Conservation (phyloP, 305 asterid genomes). For the Rubia occidens region DNA sequence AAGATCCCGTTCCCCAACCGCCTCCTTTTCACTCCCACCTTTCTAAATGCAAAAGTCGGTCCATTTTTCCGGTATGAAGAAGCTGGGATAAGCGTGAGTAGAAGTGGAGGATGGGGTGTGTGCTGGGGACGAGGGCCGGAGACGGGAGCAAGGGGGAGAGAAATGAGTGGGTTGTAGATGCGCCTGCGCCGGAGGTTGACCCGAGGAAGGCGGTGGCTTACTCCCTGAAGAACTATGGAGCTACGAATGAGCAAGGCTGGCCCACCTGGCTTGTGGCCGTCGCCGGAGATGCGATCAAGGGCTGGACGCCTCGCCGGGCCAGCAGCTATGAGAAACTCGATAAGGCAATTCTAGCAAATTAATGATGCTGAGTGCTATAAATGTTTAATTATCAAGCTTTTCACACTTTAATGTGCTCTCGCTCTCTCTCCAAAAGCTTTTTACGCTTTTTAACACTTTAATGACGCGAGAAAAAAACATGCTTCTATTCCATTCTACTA, state of each 20-base stretch:
- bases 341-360: conserved; percentile 35
- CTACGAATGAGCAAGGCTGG: conserved; percentile 51
- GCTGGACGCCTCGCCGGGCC: conserved; percentile 92
- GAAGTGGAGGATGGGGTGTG: conserved; percentile 40
- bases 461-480: neutral
- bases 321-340: conserved; percentile 83
- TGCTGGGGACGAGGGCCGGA: conserved; percentile 34
- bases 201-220: conserved; percentile 26
- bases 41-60: neutral
- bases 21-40: conserved; percentile 12
- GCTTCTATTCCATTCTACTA: no score
- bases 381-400: neutral
- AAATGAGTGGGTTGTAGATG: conserved; percentile 26
- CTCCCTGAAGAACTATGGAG: conserved; percentile 30
- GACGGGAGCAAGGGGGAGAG: conserved; percentile 22
- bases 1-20: conserved; percentile 8
- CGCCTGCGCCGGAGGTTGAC: conserved; percentile 16
- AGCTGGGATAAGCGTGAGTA: neutral
- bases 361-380: neutral
- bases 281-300: conserved; percentile 66
- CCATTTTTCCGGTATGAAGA: conserved; percentile 6
- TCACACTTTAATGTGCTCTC: neutral
- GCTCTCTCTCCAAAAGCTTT: neutral
- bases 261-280: conserved; percentile 80
- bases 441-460: neutral